These are phyloP conservation scores for Claviceps quebecensis DNA, from an alignment of 2,329 filamentous ascomycete species.

Conservation along the genomic window DNA sequence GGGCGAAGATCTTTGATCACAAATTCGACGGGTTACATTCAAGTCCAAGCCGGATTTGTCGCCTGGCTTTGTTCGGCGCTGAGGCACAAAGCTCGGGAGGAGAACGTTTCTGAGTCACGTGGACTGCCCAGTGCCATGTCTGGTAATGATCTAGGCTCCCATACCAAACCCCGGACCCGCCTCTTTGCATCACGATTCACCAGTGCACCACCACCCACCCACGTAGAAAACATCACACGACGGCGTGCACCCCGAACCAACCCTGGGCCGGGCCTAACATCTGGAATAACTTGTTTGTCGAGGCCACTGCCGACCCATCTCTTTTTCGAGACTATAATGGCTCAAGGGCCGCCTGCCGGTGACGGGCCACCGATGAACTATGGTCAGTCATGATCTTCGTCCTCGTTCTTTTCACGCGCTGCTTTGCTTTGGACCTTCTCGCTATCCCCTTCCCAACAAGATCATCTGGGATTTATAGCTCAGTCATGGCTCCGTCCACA, in stretches of 20 bases:
- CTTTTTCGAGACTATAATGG: constrained; percentile 9
- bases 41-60: background rate
- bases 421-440: background rate
- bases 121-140: background rate
- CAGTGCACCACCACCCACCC: background rate
- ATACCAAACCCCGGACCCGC: no score
- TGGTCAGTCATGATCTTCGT: constrained; percentile 13
- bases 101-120: background rate
- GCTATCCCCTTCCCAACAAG: background rate
- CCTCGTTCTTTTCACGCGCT: background rate
- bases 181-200: background rate
- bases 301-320: background rate
- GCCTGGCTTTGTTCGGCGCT: constrained; percentile 3
- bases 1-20: constrained; percentile 1
- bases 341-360: constrained; percentile 10
- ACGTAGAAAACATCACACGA: no score
- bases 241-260: no score
- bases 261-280: no score
- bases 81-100: background rate
- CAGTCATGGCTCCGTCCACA: background rate
- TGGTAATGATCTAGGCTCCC: no score
- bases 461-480: no score
- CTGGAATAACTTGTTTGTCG: background rate
- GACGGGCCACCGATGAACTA: constrained; percentile 12
- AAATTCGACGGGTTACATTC: constrained; percentile 3